phyloP scores from a whole-genome alignment of 2,329 filamentous ascomycete species.

The Emydomyces testavorans region DNA sequence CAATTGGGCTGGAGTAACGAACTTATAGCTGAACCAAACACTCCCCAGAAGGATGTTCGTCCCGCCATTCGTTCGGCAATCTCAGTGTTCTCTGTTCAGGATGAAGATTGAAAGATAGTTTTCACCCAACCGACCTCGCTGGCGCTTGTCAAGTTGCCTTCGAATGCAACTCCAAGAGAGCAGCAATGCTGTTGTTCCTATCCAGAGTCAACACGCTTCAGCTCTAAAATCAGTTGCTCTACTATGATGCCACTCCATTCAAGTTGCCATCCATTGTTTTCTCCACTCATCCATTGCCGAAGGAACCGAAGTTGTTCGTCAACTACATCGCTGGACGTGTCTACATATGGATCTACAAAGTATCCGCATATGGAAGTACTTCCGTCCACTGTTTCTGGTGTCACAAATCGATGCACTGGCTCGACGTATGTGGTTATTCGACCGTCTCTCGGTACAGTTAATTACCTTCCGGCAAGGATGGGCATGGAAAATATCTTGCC shows the following conservation, averaged over 20 bases:
- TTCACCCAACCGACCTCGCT: background rate
- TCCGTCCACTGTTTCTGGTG: background rate
- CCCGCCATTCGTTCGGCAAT: background rate
- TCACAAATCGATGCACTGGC: constrained; percentile 4
- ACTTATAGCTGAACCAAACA: background rate
- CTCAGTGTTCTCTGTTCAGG: background rate
- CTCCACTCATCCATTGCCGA: no score
- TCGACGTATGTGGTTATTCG: background rate
- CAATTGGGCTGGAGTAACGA: background rate
- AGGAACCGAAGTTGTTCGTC: no score
- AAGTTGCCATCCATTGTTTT: constrained; percentile 4
- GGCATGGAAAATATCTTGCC: background rate
- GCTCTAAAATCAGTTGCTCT: background rate
- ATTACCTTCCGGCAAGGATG: constrained; percentile 1
- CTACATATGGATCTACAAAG: no score
- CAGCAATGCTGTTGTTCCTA: background rate
- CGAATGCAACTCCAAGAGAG: no score
- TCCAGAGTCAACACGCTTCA: constrained; percentile 7
- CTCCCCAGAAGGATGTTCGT: constrained; percentile 1
- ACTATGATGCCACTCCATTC: background rate
- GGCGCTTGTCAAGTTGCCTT: no score
- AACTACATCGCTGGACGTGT: no score
- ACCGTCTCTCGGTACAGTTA: constrained; percentile 3
- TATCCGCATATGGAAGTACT: background rate
- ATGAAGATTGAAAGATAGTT: background rate